These are phyloP conservation scores for Starmerella tilneyi DNA, from an alignment of 805 yeast genomes.

Conservation along the genomic window DNA sequence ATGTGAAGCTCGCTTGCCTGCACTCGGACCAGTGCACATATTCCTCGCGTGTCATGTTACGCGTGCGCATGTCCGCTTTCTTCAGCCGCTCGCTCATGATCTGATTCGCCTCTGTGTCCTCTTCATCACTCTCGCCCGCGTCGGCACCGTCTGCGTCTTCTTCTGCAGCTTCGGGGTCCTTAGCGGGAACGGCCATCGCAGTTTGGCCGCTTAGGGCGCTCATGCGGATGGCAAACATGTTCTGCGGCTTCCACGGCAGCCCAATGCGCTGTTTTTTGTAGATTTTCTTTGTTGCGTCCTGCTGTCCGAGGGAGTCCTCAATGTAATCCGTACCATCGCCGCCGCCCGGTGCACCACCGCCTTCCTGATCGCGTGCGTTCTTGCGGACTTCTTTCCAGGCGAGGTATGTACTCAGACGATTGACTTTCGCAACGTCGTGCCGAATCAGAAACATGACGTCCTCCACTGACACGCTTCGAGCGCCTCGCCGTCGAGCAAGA, in stretches of 20 bases:
- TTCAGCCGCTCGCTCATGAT: constrained; percentile 83
- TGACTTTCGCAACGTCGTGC: constrained; percentile 89
- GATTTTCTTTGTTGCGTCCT: constrained; percentile 24
- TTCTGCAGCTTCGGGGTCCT: not conserved
- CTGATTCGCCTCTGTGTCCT: constrained; percentile 74
- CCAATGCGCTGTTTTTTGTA: constrained; percentile 55
- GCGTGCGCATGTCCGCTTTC: constrained; percentile 88
- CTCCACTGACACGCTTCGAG: constrained; percentile 77
- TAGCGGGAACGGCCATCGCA: not conserved
- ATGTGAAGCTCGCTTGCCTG: constrained; percentile 93
- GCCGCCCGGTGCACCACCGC: constrained; percentile 40
- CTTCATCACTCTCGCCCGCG: constrained; percentile 32
- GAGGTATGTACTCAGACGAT: constrained; percentile 76
- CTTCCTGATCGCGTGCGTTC: constrained; percentile 56
- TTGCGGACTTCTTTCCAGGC: constrained; percentile 97
- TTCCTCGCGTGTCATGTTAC: constrained; percentile 89
- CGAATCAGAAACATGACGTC: constrained; percentile 87
- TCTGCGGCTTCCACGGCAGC: constrained; percentile 90
- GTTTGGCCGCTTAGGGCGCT: constrained; percentile 12
- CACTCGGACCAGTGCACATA: constrained; percentile 99
- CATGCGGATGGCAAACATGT: constrained; percentile 62
- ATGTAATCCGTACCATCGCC: constrained; percentile 45
- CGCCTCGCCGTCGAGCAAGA: constrained; percentile 69
- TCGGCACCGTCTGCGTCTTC: constrained; percentile 1
- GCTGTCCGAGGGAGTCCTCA: constrained; percentile 36